phyloP scores from a whole-genome alignment of 2,329 filamentous ascomycete genomes.

The Aspergillus sp. region DNA sequence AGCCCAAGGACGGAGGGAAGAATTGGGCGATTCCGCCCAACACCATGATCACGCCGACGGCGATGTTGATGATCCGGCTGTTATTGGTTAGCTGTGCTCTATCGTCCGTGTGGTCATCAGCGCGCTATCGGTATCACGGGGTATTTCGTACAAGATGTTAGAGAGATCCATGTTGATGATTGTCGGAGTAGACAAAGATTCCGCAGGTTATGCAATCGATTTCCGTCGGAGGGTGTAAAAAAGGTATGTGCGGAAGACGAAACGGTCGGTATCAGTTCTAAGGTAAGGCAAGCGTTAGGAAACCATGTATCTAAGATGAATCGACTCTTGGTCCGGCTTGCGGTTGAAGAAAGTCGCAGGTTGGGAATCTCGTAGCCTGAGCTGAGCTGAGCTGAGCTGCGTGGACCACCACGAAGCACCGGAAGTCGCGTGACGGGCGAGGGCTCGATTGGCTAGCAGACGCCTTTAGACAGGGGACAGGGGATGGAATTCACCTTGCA shows the following conservation, averaged over 20 bases:
- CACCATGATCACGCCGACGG: slow-evolving; percentile 80
- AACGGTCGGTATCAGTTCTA: not conserved
- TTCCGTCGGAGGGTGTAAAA: not conserved
- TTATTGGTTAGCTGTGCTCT: slow-evolving; percentile 14
- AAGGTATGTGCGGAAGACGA: not conserved
- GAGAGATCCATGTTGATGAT: slow-evolving; percentile 78
- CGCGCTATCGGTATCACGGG: not conserved
- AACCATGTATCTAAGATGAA: not conserved
- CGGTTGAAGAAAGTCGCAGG: not conserved
- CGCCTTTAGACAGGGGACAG: not conserved
- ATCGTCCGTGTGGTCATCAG: slow-evolving; percentile 12
- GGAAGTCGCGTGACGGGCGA: slow-evolving; percentile 6
- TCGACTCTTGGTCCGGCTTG: not conserved
- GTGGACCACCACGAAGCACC: slow-evolving; percentile 1
- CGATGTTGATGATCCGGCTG: slow-evolving; percentile 94
- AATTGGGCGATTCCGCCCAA: slow-evolving; percentile 67
- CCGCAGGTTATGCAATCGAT: slow-evolving; percentile 1
- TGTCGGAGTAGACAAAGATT: not conserved
- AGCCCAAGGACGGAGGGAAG: slow-evolving; percentile 50
- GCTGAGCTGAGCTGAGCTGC: not conserved
- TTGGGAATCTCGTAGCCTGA: slow-evolving; percentile 10
- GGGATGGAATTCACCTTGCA: slow-evolving; percentile 1
- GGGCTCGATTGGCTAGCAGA: not conserved
- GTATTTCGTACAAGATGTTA: slow-evolving; percentile 75
- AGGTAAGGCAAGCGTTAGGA: not conserved